Conservation (phyloP, 345 rosid genomes). For the Lumnitzera racemosa region DNA sequence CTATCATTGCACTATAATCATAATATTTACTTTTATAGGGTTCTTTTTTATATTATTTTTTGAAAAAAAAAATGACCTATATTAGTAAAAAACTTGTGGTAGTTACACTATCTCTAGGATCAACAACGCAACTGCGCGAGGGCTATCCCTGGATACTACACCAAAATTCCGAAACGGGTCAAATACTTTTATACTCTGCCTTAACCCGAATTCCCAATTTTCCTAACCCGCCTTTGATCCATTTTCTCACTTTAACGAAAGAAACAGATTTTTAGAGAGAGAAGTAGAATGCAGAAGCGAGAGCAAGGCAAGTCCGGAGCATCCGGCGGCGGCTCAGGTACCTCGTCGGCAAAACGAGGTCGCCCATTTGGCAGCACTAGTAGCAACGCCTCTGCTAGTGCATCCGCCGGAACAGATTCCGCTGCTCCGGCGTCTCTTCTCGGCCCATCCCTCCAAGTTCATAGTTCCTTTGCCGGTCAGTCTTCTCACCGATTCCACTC, state of each 20-base stretch:
- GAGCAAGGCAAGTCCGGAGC: conserved; percentile 70
- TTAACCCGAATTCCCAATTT: too few relatives aligned
- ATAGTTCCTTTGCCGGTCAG: conserved; percentile 81
- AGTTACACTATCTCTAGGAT: too few relatives aligned
- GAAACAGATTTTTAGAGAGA: background rate
- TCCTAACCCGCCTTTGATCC: too few relatives aligned
- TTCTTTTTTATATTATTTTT: too few relatives aligned
- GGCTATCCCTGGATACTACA: too few relatives aligned
- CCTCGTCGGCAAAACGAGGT: conserved; percentile 71
- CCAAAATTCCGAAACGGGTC: too few relatives aligned
- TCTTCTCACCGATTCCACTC: conserved; percentile 2
- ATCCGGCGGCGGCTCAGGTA: conserved; percentile 51
- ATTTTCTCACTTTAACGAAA: background rate
- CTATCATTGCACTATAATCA: too few relatives aligned
- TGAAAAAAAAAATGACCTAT: too few relatives aligned
- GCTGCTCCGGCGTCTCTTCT: conserved; percentile 63
- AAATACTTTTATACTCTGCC: too few relatives aligned
- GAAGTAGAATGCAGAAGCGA: conserved; percentile 69
- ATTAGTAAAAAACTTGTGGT: too few relatives aligned
- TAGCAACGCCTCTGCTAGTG: conserved; percentile 32
- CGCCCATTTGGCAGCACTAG: conserved; percentile 82
- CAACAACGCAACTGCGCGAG: too few relatives aligned
- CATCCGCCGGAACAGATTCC: conserved; percentile 51
- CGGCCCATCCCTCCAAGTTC: conserved; percentile 89
- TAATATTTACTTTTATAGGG: too few relatives aligned